phyloP scores from a whole-genome alignment of 805 yeast species.

The Kockiozyma suomiensis region DNA sequence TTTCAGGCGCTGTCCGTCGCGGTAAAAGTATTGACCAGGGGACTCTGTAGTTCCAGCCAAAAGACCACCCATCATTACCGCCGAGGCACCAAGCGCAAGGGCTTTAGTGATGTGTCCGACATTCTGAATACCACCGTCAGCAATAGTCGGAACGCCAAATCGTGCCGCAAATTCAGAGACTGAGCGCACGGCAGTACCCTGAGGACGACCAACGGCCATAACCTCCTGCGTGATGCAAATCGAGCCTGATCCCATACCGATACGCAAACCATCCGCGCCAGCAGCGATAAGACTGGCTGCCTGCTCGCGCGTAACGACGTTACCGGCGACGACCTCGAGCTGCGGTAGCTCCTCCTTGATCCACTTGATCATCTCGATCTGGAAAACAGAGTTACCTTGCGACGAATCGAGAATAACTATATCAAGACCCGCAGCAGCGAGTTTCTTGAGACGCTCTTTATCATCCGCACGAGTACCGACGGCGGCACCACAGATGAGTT shows the following conservation, averaged over 20 bases:
- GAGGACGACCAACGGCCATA: constrained; percentile 99
- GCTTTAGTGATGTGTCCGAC: constrained; percentile 99
- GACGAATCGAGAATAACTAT: constrained; percentile 95
- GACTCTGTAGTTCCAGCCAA: constrained; percentile 98
- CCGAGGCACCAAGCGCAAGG: constrained; percentile 91
- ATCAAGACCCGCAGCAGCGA: constrained; percentile 95
- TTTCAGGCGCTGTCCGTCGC: constrained; percentile 97
- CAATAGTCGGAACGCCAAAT: constrained; percentile 98
- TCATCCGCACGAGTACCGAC: constrained; percentile 93
- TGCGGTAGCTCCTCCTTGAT: constrained; percentile 78
- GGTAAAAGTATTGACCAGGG: constrained; percentile 97
- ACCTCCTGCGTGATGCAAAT: constrained; percentile 99
- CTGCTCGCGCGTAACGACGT: constrained; percentile 98
- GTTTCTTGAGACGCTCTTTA: constrained; percentile 75
- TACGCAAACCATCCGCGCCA: constrained; percentile 97
- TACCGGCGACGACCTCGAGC: constrained; percentile 92
- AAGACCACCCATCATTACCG: constrained; percentile 99
- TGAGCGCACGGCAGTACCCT: constrained; percentile 96
- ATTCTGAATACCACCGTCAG: constrained; percentile 99
- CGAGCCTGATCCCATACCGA: constrained; percentile 99
- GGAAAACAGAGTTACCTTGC: constrained; percentile 96
- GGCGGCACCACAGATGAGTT: constrained; percentile 97
- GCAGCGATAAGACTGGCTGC: constrained; percentile 93
- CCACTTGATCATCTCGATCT: constrained; percentile 89
- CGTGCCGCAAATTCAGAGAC: constrained; percentile 91